Percentiles rank a stretch among this genome's conserved stretches.
Conservation (phyloP, 2,329 filamentous ascomycete species). For the Mariannaea sp. region DNA sequence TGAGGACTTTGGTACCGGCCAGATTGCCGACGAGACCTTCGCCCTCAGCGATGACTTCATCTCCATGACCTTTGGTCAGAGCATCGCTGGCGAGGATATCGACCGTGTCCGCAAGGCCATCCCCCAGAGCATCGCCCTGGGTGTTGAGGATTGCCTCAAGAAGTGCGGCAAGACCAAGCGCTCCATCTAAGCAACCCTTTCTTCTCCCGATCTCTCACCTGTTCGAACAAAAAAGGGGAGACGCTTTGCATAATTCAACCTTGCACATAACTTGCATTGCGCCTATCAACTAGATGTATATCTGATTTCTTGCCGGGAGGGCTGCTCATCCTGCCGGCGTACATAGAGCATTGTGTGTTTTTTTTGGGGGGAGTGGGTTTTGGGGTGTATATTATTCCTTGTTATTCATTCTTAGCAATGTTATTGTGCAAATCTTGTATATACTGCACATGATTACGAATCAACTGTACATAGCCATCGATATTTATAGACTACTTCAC, state of each 20-base stretch:
- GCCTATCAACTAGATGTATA: not conserved
- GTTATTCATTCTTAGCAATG: no score
- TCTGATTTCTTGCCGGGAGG: not conserved
- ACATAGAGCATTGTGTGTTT: constrained; percentile 1
- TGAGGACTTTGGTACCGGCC: constrained; percentile 58
- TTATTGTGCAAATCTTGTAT: not conserved
- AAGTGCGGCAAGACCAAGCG: constrained; percentile 47
- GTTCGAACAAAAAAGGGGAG: not conserved
- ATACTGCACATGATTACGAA: not conserved
- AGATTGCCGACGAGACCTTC: constrained; percentile 56
- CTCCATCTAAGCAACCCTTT: constrained; percentile 34
- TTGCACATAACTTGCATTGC: constrained; percentile 1
- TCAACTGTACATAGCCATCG: constrained; percentile 1
- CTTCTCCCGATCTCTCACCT: not conserved
- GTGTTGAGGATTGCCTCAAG: constrained; percentile 57
- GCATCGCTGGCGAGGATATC: constrained; percentile 52
- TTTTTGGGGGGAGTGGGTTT: no score
- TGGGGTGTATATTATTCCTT: no score
- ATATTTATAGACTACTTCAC: constrained; percentile 13
- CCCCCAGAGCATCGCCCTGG: constrained; percentile 55
- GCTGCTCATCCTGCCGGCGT: not conserved
- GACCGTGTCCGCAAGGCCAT: constrained; percentile 47
- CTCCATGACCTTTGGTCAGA: constrained; percentile 52
- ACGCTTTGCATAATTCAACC: not conserved
- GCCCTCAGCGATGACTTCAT: constrained; percentile 52